These are phyloP conservation scores for Ogataea neopini DNA, from an alignment of 805 yeast genomes.

Conservation along the genomic window DNA sequence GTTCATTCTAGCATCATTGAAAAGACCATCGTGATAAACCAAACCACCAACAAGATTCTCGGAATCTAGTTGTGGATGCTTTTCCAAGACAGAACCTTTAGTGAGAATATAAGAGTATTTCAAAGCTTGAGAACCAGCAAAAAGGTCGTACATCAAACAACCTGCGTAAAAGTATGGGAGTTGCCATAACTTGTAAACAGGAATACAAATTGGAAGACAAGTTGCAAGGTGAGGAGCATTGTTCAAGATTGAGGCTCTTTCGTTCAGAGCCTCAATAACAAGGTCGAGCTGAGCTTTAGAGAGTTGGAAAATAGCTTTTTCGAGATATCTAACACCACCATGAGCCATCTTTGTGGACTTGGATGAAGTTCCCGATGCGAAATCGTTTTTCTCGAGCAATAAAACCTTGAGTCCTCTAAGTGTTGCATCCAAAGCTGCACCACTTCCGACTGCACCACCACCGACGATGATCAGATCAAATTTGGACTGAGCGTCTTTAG, in stretches of 20 bases:
- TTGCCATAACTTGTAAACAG: slow-evolving; percentile 96
- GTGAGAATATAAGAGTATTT: slow-evolving; percentile 74
- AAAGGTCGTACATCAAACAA: slow-evolving; percentile 86
- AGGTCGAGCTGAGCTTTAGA: slow-evolving; percentile 87
- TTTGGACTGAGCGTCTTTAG: slow-evolving; percentile 44
- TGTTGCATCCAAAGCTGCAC: slow-evolving; percentile 88
- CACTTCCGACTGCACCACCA: slow-evolving; percentile 96
- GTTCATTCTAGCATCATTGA: slow-evolving; percentile 91
- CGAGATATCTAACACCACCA: slow-evolving; percentile 95
- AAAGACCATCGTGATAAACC: slow-evolving; percentile 93
- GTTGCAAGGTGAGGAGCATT: slow-evolving; percentile 91
- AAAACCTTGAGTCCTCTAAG: slow-evolving; percentile 90
- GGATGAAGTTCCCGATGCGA: slow-evolving; percentile 90
- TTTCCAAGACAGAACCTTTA: slow-evolving; percentile 61
- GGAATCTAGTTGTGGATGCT: slow-evolving; percentile 85
- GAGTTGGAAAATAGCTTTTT: slow-evolving; percentile 90
- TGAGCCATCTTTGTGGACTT: slow-evolving; percentile 96
- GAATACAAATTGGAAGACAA: slow-evolving; percentile 89
- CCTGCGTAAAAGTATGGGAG: slow-evolving; percentile 92
- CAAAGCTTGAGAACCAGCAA: slow-evolving; percentile 88
- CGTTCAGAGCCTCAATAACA: slow-evolving; percentile 86
- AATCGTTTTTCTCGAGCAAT: slow-evolving; percentile 82
- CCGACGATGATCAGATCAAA: slow-evolving; percentile 87
- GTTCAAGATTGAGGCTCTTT: slow-evolving; percentile 79
- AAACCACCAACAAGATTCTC: slow-evolving; percentile 82